Percentiles rank a stretch among this genome's conserved stretches.
Evolutionary conservation across 2,329 filamentous ascomycete genomes (phyloP).

Genomic region (Aspergillus aculeatus): DNA sequence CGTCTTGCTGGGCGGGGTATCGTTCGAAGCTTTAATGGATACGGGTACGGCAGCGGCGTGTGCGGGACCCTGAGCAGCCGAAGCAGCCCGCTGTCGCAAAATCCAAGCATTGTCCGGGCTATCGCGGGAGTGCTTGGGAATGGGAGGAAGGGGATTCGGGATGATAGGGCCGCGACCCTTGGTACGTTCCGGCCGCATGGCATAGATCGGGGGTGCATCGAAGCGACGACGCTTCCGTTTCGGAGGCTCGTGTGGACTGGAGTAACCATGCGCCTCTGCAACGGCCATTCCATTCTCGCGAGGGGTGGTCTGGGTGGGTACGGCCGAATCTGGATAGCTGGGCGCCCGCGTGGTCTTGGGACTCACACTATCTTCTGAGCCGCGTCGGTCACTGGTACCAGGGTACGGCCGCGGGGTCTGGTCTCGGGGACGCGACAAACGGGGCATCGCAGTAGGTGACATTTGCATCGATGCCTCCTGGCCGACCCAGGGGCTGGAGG

Average conservation of each 20-base stretch:
- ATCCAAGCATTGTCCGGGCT: conserved; percentile 22
- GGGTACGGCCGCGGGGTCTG: conserved; percentile 36
- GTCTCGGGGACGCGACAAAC: conserved; percentile 37
- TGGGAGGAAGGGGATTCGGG: conserved; percentile 33
- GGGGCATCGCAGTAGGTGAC: conserved; percentile 31
- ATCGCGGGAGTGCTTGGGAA: conserved; percentile 34
- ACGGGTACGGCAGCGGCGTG: conserved; percentile 18
- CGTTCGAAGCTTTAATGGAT: conserved; percentile 21
- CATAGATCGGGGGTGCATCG: conserved; percentile 54
- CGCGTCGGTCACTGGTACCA: conserved; percentile 63
- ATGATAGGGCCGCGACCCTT: conserved; percentile 44
- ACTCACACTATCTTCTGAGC: conserved; percentile 71
- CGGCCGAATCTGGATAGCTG: conserved; percentile 26
- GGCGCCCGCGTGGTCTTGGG: conserved; percentile 61
- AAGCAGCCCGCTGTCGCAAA: conserved; percentile 22
- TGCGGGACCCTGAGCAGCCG: conserved; percentile 17
- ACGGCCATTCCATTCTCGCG: conserved; percentile 27
- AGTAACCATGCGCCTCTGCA: conserved; percentile 15
- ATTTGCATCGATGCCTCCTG: conserved; percentile 31
- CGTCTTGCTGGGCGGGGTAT: conserved; percentile 29
- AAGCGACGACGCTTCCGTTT: conserved; percentile 52
- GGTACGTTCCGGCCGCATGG: conserved; percentile 44
- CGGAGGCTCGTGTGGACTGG: conserved; percentile 36
- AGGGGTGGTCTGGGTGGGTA: conserved; percentile 24
- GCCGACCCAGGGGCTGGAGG: conserved; percentile 34